Base-by-base conservation (phyloP, 371 early-diverging fungal species). In the Mortierella sp. region DNA sequence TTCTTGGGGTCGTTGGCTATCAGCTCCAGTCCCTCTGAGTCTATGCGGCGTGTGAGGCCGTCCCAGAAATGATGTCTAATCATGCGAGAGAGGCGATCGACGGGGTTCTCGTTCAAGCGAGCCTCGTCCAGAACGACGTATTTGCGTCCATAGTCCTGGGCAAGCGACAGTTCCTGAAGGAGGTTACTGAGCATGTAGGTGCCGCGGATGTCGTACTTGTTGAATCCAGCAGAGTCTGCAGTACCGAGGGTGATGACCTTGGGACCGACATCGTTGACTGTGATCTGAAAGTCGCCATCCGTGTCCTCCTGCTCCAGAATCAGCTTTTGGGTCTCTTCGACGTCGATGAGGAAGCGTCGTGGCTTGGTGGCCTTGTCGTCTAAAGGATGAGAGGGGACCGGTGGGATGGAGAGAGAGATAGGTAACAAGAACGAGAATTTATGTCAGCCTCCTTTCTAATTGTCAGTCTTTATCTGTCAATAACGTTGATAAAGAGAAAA, bases 241-340 rank as follows among this genome's bases (percentile, higher is more conserved):
- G 99, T 97, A 27, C 96, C 97, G 38, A 99, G 91, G 8, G 92
- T 90, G 81, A 99, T 92, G 4, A 94, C 90, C 83, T 98, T 99
- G 38, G 99, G 98, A 0, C 99, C 99, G 5, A 90, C 80, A 88
- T 99, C 99, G 65, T 96, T 93, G 71, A 99, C 91, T 0, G 99
- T 99, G 79, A 99, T 98, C 86, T 98, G 98, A 80, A 91, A 95
- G 83, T 99, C 97, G 27, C 97, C 97, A 88, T 98, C 96, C 0
- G 98, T 97, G 88, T 99, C 99, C 88, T 99, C 99, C 83, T 99
- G 99, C 73, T 91, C 94, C 46, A 99, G 89, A n/a, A 99, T 92
- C 48, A 89, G 86, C 71, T 94, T 93, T 72, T 95, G 92, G 2
- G 97, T 96, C 77, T 94, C 94, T 70, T 94, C 95, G 0, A 98